A percentile compares a stretch with the other conserved stretches of the same genome.
These are phyloP conservation scores for Fistulinella cinereoalba DNA, from an alignment of 1,284 basidiomycete species.

Conservation along the genomic window DNA sequence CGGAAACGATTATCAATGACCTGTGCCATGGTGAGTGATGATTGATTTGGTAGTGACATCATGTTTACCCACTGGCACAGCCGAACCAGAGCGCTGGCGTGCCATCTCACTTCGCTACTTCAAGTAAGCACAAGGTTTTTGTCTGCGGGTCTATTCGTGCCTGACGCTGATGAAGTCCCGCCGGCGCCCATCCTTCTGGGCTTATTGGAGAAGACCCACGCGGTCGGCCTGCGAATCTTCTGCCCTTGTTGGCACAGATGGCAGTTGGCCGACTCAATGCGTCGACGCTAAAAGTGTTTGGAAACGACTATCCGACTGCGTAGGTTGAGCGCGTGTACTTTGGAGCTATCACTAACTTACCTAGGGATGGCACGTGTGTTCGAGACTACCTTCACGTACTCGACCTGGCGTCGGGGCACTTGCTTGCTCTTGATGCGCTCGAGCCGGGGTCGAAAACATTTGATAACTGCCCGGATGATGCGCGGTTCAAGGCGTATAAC, in stretches of 20 bases:
- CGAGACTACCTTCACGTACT: constrained; percentile 98
- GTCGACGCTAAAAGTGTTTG: constrained; percentile 87
- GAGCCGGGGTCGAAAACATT: constrained; percentile 57
- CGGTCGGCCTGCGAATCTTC: constrained; percentile 92
- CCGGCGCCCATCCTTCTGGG: constrained; percentile 95
- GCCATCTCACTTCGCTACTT: constrained; percentile 92
- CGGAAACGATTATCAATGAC: constrained; percentile 89
- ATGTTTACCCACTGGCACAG: constrained; percentile 34
- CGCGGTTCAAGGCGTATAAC: constrained; percentile 91
- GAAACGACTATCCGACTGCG: constrained; percentile 97
- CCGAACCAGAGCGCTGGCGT: constrained; percentile 72
- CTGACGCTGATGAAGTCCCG: constrained; percentile 60
- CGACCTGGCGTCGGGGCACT: constrained; percentile 92
- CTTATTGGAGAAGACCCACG: constrained; percentile 94
- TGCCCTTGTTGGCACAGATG: constrained; percentile 95
- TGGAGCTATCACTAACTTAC: constrained; percentile 10
- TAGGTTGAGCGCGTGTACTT: constrained; percentile 37
- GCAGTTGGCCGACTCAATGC: constrained; percentile 88
- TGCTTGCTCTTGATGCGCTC: constrained; percentile 88
- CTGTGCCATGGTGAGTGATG: constrained; percentile 67
- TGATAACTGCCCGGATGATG: constrained; percentile 50
- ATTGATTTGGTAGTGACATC: background rate
- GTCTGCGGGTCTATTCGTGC: background rate
- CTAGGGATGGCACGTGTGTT: constrained; percentile 91
- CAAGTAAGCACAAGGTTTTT: constrained; percentile 63